phyloP scores from a whole-genome alignment of 2,329 filamentous ascomycete genomes.

The Epichloe glyceriae region DNA sequence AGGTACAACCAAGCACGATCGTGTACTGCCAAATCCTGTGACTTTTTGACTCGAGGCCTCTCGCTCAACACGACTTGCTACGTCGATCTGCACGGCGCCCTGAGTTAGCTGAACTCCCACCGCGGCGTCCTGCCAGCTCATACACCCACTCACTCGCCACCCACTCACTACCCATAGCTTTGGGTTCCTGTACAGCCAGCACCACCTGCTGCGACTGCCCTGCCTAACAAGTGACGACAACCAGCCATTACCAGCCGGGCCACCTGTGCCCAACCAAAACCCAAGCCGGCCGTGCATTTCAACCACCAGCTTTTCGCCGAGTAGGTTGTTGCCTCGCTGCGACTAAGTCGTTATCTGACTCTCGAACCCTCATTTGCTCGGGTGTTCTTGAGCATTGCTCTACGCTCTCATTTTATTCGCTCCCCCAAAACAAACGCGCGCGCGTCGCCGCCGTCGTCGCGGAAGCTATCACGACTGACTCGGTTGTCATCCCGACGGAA shows the following conservation, averaged over 20 bases:
- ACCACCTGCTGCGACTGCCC: slow-evolving; percentile 25
- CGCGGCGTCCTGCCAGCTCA: slow-evolving; percentile 44
- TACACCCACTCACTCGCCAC: slow-evolving; percentile 34
- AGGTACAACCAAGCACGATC: background rate
- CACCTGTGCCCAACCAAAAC: slow-evolving; percentile 33
- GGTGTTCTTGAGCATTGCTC: slow-evolving; percentile 5
- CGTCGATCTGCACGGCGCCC: slow-evolving; percentile 47
- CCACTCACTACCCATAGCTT: slow-evolving; percentile 47
- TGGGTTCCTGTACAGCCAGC: slow-evolving; percentile 34
- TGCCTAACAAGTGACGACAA: slow-evolving; percentile 29
- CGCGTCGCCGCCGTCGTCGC: background rate
- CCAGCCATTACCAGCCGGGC: slow-evolving; percentile 10
- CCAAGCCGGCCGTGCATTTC: slow-evolving; percentile 24
- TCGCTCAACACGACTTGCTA: slow-evolving; percentile 13
- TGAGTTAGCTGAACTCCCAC: slow-evolving; percentile 30
- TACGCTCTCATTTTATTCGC: slow-evolving; percentile 9
- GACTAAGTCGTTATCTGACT: slow-evolving; percentile 13
- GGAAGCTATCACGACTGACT: background rate
- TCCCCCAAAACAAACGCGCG: slow-evolving; percentile 2
- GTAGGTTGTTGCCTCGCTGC: slow-evolving; percentile 10
- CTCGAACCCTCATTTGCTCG: slow-evolving; percentile 6
- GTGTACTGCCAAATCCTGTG: background rate
- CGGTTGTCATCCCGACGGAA: background rate
- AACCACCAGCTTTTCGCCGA: slow-evolving; percentile 17
- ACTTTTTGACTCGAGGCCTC: background rate